Base-by-base conservation (phyloP, 2,329 filamentous ascomycete genomes). In the Cladobotryum mycophilum region DNA sequence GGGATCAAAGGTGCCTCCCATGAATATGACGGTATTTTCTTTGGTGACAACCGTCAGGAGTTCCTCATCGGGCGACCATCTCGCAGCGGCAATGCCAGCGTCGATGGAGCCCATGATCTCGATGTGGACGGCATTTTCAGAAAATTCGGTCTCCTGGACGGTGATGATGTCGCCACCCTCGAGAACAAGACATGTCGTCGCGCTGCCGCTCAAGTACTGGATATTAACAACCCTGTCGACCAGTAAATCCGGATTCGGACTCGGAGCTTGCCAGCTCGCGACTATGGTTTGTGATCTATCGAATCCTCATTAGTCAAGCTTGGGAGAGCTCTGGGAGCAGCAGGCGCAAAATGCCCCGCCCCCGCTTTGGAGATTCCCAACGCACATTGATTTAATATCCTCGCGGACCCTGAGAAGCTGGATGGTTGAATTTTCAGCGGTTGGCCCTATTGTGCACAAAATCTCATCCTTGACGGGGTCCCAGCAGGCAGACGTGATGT, bases 41-140 rank as follows among this genome's bases (percentile, higher is more conserved):
- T 84, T 84, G 15, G 93, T 97, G 48, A 86, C 82, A 55, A 99
- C 82, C 49, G 87, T 83, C 41, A 99, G 74, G 15, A 97, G 76
- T 66, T 97, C 92, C 64, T 96, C 92, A 63, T 99, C 93, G 2
- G 91, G 91, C 37, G 92, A 95, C 93, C 93, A 99, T 58, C 82
- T 80, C 14, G 91, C 92, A 14, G 90, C 89, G 20, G 84, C 81
- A 60, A 99, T 96, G 20, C 92, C 93, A 52, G 86, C 87, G 70
- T 96, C 90, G 36, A 99, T 88, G 34, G 90, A 95, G 41, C 93
- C 93, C 56, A 97, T 83, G 59, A 99, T 97, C 68, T 97, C 93
- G 59, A 99, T 90, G 59, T 88, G 84, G 36, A 90, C 87, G 65
- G 88, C 82, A 53, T 79, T 82, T 18, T 55, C 59, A 43, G 59